These are phyloP conservation scores for Blastobotrys capitulatus DNA, from an alignment of 1,139 yeast species.

Conservation along the genomic window DNA sequence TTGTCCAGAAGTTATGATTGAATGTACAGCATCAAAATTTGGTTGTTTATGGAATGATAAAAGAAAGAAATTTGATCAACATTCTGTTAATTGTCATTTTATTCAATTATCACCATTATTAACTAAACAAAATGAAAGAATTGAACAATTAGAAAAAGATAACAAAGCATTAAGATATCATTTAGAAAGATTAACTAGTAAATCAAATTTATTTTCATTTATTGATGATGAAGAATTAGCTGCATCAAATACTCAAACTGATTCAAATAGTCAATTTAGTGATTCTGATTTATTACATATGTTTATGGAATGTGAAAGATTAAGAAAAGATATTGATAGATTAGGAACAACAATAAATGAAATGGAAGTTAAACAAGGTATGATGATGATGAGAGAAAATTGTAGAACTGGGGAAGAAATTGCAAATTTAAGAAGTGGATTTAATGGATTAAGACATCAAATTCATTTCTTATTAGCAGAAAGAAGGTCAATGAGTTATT, in stretches of 20 bases:
- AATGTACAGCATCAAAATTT: slow-evolving; percentile 33
- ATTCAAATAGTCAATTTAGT: slow-evolving; percentile 14
- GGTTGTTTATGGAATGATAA: slow-evolving; percentile 42
- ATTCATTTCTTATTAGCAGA: slow-evolving; percentile 32
- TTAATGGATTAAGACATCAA: slow-evolving; percentile 35
- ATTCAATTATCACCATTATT: slow-evolving; percentile 34
- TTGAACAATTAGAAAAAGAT: slow-evolving; percentile 34
- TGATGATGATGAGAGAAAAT: slow-evolving; percentile 34
- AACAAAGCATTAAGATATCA: slow-evolving; percentile 35
- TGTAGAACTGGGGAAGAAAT: slow-evolving; percentile 33
- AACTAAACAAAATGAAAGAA: slow-evolving; percentile 29
- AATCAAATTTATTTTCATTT: slow-evolving; percentile 10
- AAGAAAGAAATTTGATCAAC: slow-evolving; percentile 31
- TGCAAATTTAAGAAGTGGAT: slow-evolving; percentile 29
- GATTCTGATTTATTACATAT: slow-evolving; percentile 31
- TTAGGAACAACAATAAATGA: slow-evolving; percentile 30
- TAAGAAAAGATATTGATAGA: slow-evolving; percentile 33
- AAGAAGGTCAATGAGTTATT: slow-evolving; percentile 18
- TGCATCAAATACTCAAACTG: slow-evolving; percentile 6
- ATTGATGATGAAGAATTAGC: neutral
- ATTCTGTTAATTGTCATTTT: slow-evolving; percentile 34
- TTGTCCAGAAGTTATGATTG: slow-evolving; percentile 34
- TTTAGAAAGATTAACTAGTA: slow-evolving; percentile 24
- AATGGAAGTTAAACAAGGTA: slow-evolving; percentile 32
- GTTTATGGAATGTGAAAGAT: slow-evolving; percentile 34